phyloP scores from a whole-genome alignment of 768 basidiomycete species.

The Panus rudis region DNA sequence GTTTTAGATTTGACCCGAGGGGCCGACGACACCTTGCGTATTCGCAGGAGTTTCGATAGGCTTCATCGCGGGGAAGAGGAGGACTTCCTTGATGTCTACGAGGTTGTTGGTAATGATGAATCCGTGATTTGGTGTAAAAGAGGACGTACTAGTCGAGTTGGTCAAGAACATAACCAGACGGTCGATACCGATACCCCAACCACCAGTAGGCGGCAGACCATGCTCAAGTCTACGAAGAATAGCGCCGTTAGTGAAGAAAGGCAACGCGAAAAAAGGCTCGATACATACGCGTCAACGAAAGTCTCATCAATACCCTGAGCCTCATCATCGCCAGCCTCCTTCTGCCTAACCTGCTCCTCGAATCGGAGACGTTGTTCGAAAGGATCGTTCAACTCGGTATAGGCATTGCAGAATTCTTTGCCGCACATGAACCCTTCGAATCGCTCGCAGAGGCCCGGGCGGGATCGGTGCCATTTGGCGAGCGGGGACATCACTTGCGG shows the following conservation, averaged over 20 bases:
- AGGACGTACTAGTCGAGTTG: conserved; percentile 76
- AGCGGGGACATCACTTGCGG: conserved; percentile 99
- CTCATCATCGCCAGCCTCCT: conserved; percentile 96
- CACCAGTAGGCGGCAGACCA: conserved; percentile 94
- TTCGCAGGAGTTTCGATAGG: conserved; percentile 51
- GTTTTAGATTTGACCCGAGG: conserved; percentile 25
- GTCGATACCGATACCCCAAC: conserved; percentile 96
- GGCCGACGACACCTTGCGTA: conserved; percentile 25
- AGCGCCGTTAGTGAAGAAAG: conserved; percentile 8
- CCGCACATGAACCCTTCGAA: conserved; percentile 99
- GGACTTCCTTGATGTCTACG: conserved; percentile 91
- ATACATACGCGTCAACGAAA: conserved; percentile 82
- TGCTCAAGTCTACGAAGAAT: conserved; percentile 69
- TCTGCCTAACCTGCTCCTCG: conserved; percentile 91
- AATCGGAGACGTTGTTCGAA: conserved; percentile 94
- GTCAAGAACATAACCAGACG: conserved; percentile 98
- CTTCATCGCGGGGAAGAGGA: conserved; percentile 97
- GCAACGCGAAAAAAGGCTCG: not conserved
- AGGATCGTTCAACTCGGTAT: conserved; percentile 99
- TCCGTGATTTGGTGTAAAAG: conserved; percentile 5
- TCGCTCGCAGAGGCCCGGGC: conserved; percentile 94
- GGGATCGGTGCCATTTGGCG: conserved; percentile 97
- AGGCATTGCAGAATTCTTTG: conserved; percentile 98
- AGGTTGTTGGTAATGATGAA: conserved; percentile 1
- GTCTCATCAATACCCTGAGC: conserved; percentile 97